Evolutionary conservation across 192 early-diverging fungal genomes (phyloP).

Genomic region (Podila minutissima): DNA sequence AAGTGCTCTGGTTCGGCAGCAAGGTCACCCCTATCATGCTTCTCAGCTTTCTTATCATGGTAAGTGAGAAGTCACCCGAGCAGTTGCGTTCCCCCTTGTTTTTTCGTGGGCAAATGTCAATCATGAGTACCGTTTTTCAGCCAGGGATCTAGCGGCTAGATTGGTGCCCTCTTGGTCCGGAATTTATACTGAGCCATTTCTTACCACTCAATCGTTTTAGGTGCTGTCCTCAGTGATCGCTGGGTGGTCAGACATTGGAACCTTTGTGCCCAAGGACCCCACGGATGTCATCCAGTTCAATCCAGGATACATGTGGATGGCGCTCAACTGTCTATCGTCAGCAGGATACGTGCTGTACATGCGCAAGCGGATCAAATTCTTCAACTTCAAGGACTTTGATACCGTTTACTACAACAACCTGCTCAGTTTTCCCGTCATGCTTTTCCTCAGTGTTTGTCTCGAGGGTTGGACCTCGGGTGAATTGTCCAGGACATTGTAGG

Average conservation of each 20-base stretch:
- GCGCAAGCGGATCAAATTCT: slow-evolving; percentile 88
- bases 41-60: slow-evolving; percentile 85
- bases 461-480: slow-evolving; percentile 76
- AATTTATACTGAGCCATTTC: not conserved
- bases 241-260: slow-evolving; percentile 79
- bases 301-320: slow-evolving; percentile 90
- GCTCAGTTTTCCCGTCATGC: slow-evolving; percentile 83
- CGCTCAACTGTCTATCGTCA: slow-evolving; percentile 88
- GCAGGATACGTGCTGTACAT: slow-evolving; percentile 91
- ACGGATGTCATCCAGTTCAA: slow-evolving; percentile 25
- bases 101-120: not conserved
- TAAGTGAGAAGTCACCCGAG: not conserved
- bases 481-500: slow-evolving; percentile 68
- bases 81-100: not conserved
- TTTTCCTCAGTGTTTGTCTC: slow-evolving; percentile 71
- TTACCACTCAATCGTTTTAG: slow-evolving; percentile 32
- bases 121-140: not conserved
- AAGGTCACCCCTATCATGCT: slow-evolving; percentile 85
- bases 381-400: slow-evolving; percentile 97
- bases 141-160: not conserved
- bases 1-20: slow-evolving; percentile 86
- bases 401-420: slow-evolving; percentile 98
- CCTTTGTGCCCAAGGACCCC: slow-evolving; percentile 32
- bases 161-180: too few species aligned
- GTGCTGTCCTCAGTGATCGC: slow-evolving; percentile 88